Percentiles rank a stretch among this genome's conserved stretches.
These are phyloP conservation scores for Neurospora tetrasperma DNA, from an alignment of 495 filamentous ascomycete species.

Conservation along the genomic window DNA sequence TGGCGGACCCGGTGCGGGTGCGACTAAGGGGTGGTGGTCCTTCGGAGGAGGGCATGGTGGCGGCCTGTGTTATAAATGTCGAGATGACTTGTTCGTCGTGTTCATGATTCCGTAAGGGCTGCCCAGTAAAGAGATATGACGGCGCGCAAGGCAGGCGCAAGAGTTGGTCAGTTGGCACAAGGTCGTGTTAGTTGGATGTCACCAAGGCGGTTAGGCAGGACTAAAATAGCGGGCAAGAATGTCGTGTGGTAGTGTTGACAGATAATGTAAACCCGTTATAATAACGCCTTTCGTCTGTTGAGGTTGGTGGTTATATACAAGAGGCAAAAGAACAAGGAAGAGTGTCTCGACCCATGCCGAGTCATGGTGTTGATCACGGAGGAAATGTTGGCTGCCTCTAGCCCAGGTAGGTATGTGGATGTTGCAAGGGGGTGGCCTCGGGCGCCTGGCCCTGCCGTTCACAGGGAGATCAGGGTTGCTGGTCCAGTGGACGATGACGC, in stretches of 20 bases:
- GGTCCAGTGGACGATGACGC: neutral
- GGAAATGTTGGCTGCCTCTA: neutral
- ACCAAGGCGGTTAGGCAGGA: neutral
- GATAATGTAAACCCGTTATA: neutral
- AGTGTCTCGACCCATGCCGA: neutral
- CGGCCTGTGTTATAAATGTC: neutral
- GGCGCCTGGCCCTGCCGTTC: neutral
- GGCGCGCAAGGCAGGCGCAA: neutral
- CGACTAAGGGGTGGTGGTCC: conserved; percentile 10
- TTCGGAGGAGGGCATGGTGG: conserved; percentile 21
- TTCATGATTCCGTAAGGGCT: neutral
- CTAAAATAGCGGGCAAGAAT: too few species aligned
- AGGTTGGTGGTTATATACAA: neutral
- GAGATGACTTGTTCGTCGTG: neutral
- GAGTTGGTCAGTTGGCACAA: neutral
- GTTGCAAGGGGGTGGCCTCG: neutral
- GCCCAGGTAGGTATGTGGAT: neutral
- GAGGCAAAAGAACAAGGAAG: neutral
- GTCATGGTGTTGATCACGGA: neutral
- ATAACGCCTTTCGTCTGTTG: neutral
- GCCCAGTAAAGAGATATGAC: neutral
- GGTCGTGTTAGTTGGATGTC: neutral
- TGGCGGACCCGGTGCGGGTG: conserved; percentile 12
- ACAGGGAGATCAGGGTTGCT: neutral
- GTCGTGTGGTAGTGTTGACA: neutral